These are phyloP conservation scores for Dipteronia sinensis DNA, from an alignment of 345 rosid genomes.

Conservation along the genomic window DNA sequence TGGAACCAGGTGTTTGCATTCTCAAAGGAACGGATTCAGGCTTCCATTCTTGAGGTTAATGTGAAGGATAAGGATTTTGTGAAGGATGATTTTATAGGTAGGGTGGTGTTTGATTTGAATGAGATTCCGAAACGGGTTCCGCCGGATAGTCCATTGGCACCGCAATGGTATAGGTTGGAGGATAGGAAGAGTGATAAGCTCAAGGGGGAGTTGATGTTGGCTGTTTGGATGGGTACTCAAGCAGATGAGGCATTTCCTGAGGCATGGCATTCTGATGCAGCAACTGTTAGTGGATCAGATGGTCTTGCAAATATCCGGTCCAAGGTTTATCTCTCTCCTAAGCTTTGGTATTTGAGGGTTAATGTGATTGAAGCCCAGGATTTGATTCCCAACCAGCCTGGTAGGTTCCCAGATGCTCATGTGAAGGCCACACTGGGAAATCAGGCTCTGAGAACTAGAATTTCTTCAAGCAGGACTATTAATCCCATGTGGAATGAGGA, in stretches of 20 bases:
- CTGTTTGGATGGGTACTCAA: constrained; percentile 97
- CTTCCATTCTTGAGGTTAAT: constrained; percentile 69
- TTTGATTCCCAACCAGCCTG: constrained; percentile 42
- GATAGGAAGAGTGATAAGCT: constrained; percentile 66
- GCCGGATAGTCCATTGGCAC: constrained; percentile 91
- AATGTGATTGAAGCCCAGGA: constrained; percentile 97
- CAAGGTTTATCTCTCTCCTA: constrained; percentile 90
- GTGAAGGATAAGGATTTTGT: constrained; percentile 85
- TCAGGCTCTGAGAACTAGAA: constrained; percentile 62
- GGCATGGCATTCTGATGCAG: constrained; percentile 98
- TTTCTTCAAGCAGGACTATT: constrained; percentile 59
- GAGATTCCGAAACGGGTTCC: constrained; percentile 92
- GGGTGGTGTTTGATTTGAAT: constrained; percentile 66
- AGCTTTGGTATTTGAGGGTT: constrained; percentile 92
- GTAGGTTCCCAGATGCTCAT: constrained; percentile 77
- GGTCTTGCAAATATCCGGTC: constrained; percentile 81
- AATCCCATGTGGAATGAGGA: constrained; percentile 97
- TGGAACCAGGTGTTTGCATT: constrained; percentile 95
- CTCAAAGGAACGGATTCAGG: constrained; percentile 81
- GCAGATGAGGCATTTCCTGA: constrained; percentile 99
- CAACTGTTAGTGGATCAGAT: constrained; percentile 73
- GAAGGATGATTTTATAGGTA: constrained; percentile 85
- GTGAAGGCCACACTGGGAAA: constrained; percentile 69
- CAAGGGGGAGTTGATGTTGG: constrained; percentile 86
- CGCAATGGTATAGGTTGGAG: constrained; percentile 91